phyloP scores from a whole-genome alignment of 208 protist species.

The Crithidia fasciculata region DNA sequence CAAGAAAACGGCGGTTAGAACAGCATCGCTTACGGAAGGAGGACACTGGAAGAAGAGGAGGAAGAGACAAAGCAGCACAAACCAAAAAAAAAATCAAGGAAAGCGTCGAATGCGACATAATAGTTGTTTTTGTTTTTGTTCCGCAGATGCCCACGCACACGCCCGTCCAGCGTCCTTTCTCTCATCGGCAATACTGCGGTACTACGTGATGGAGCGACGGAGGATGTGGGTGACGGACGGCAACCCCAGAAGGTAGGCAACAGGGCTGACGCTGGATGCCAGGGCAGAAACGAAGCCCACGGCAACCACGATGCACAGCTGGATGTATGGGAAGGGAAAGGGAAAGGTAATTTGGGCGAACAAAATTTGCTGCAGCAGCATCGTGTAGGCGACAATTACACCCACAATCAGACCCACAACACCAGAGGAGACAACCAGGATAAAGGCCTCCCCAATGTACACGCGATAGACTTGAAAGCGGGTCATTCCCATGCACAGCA shows the following conservation, averaged over 20 bases:
- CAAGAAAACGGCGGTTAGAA: neutral
- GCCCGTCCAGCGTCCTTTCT: neutral
- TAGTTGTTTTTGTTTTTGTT: no score
- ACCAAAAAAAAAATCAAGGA: neutral
- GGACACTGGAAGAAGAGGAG: no score
- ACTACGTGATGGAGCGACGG: slow-evolving; percentile 39
- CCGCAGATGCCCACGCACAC: neutral
- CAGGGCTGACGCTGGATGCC: slow-evolving; percentile 61
- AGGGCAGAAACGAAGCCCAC: slow-evolving; percentile 59
- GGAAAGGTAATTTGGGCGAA: slow-evolving; percentile 92
- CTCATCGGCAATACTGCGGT: no score
- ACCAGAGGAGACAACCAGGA: slow-evolving; percentile 91
- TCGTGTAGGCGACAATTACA: slow-evolving; percentile 86
- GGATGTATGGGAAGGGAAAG: slow-evolving; percentile 90
- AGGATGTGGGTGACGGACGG: slow-evolving; percentile 78
- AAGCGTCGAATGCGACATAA: neutral
- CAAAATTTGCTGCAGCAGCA: slow-evolving; percentile 90
- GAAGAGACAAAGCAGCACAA: neutral
- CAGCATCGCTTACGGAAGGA: no score
- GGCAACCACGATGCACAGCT: slow-evolving; percentile 59
- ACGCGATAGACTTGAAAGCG: slow-evolving; percentile 84
- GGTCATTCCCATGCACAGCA: slow-evolving; percentile 90
- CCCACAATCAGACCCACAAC: slow-evolving; percentile 93
- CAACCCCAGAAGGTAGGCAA: slow-evolving; percentile 47
- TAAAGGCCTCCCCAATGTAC: slow-evolving; percentile 96